Evolutionary conservation across 805 yeast genomes (phyloP).

Genomic region (Wickerhamomyces mucosus): DNA sequence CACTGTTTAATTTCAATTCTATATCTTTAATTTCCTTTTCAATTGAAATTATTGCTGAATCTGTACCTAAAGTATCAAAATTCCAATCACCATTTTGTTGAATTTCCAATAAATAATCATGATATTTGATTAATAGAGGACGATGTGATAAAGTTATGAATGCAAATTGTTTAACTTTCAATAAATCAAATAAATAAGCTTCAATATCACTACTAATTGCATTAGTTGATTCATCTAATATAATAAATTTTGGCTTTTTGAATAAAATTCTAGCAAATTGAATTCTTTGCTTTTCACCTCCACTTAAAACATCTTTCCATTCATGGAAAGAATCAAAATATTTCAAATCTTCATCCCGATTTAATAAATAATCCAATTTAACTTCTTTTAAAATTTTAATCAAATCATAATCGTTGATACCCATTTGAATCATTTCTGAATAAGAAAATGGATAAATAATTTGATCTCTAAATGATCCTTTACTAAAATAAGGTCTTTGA

Average conservation of each 20-base stretch:
- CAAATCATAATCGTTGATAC: constrained; percentile 61
- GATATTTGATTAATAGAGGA: constrained; percentile 76
- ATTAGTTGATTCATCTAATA: constrained; percentile 89
- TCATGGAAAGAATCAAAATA: constrained; percentile 40
- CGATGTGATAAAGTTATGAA: constrained; percentile 78
- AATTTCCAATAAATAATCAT: constrained; percentile 64
- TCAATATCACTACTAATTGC: constrained; percentile 88
- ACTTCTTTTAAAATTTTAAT: constrained; percentile 64
- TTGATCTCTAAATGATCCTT: constrained; percentile 85
- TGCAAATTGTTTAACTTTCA: constrained; percentile 62
- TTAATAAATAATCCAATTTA: constrained; percentile 68
- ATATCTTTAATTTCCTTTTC: constrained; percentile 70
- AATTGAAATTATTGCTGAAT: constrained; percentile 54
- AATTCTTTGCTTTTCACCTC: constrained; percentile 92
- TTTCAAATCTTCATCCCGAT: constrained; percentile 46
- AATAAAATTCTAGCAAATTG: constrained; percentile 80
- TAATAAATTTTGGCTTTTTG: constrained; percentile 71
- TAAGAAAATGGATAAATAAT: constrained; percentile 79
- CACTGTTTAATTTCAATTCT: constrained; percentile 48
- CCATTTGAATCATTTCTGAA: constrained; percentile 65
- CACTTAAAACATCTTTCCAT: constrained; percentile 89
- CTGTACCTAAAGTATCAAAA: constrained; percentile 56
- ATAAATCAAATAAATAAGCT: constrained; percentile 70
- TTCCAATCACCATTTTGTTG: constrained; percentile 49
- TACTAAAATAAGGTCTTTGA: constrained; percentile 75